Evolutionary conservation across 2,329 filamentous ascomycete species (phyloP), one percentile per base, ranked within the genome.

Genomic region (Colletotrichum nymphaeae): DNA sequence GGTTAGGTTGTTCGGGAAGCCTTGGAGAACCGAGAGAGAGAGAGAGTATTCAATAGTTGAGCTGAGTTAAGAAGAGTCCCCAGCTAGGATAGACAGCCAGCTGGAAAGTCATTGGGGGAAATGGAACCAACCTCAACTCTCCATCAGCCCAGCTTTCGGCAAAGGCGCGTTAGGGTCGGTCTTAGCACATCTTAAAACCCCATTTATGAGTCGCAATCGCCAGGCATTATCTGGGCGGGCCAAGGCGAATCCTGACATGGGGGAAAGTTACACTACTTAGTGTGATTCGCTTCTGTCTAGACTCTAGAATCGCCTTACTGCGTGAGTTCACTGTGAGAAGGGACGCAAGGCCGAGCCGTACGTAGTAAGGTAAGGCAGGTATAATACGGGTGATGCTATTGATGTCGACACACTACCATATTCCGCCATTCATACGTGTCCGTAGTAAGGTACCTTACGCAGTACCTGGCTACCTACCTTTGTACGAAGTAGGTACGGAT

Each of bases 181-280:
- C 58, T 72, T 53, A 46, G 69, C 69, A 59, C 59, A 63, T 69
- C 69, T 69, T 69, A 69, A 69, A 12, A 63, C 65, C 65, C 65
- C 69, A 53, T 63, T 24, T 72, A 69, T 72, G 66, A 52, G 69
- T 69, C 69, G 65, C 53, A 63, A n/a, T 53, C 56, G 63, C 56
- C 24, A 62, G 28, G 55, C 63, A 67, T 62, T 24, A 37, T 42
- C 62, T 53, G 35, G 49, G 49, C 37, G 46, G 60, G 52, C 67
- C 67, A 57, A 65, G 35, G 19, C 24, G 35, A 49, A 70, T 70
- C 62, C 46, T 28, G 19, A 42, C 35, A 62, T 28, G 58, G 58
- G 14, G 19, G 32, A 24, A 19, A 19, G 7, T 49, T n/a, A n/a
- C 32, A 35, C 32, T 35, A 5, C 32, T 12, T 35, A 12, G 32